Conservation (phyloP, 306 rosid species). For the Geum urbanum region DNA sequence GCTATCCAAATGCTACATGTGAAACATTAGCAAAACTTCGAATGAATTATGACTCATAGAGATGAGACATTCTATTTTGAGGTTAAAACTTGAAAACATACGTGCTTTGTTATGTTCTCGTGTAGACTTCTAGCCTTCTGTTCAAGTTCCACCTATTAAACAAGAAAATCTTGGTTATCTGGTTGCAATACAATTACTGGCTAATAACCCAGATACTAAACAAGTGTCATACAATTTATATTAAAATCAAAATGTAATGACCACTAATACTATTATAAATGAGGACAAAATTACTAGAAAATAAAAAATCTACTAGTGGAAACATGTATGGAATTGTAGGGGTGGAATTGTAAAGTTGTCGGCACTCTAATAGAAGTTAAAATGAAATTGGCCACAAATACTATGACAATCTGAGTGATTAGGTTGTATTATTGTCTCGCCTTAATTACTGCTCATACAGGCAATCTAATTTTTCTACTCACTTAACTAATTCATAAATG, state of each 20-base stretch:
- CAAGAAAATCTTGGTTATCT: conserved; percentile 8
- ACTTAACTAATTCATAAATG: neutral
- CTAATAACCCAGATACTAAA: neutral
- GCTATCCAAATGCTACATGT: neutral
- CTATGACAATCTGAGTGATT: too few species aligned
- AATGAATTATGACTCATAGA: conserved; percentile 5
- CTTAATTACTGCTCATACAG: neutral
- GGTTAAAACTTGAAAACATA: conserved; percentile 25
- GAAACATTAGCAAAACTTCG: neutral
- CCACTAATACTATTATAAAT: neutral
- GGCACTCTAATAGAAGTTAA: neutral
- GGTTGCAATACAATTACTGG: conserved; percentile 6
- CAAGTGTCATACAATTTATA: neutral
- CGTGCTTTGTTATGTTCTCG: conserved; percentile 66
- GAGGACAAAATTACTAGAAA: neutral
- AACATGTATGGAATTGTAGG: neutral
- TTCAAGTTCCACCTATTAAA: conserved; percentile 62
- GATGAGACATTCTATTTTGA: neutral
- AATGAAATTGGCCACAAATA: too few species aligned
- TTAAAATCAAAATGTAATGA: neutral
- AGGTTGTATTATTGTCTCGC: neutral
- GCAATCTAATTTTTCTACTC: neutral
- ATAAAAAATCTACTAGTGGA: neutral
- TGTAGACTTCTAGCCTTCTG: conserved; percentile 69
- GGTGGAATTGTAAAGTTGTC: neutral